Evolutionary conservation across 1,139 yeast genomes (phyloP).

Genomic region (Hyphopichia buzzinii): DNA sequence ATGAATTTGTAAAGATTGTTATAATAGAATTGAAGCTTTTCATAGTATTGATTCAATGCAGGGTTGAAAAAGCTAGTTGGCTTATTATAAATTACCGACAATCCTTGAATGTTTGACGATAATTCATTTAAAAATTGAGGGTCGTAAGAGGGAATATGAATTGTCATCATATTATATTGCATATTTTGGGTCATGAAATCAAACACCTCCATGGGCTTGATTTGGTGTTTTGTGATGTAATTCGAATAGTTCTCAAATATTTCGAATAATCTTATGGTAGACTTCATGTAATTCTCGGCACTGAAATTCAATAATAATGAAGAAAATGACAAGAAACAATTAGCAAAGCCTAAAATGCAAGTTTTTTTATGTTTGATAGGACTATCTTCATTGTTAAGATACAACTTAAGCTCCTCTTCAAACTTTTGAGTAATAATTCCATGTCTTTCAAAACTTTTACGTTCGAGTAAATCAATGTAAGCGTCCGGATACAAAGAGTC

Average conservation of each 20-base stretch:
- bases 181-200: slow-evolving; percentile 11
- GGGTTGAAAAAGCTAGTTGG: slow-evolving; percentile 3
- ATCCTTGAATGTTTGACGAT: slow-evolving; percentile 16
- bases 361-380: slow-evolving; percentile 1
- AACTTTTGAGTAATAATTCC: slow-evolving; percentile 4
- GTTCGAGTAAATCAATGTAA: slow-evolving; percentile 9
- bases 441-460: slow-evolving; percentile 16
- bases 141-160: slow-evolving; percentile 26
- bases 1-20: slow-evolving; percentile 11
- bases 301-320: slow-evolving; percentile 20
- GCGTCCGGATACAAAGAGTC: background rate
- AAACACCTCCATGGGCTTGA: slow-evolving; percentile 13
- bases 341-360: slow-evolving; percentile 10
- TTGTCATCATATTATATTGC: slow-evolving; percentile 18
- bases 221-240: slow-evolving; percentile 17
- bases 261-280: slow-evolving; percentile 9
- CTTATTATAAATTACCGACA: slow-evolving; percentile 14
- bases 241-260: slow-evolving; percentile 8
- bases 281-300: slow-evolving; percentile 18
- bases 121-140: slow-evolving; percentile 24
- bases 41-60: slow-evolving; percentile 6
- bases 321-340: slow-evolving; percentile 17
- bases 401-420: background rate
- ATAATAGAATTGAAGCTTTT: slow-evolving; percentile 11
- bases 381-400: background rate